A percentile compares a stretch with the other conserved stretches of the same genome.
These are phyloP conservation scores for Lunasporangiospora selenospora DNA, from an alignment of 192 early-diverging fungal genomes.

Conservation along the genomic window DNA sequence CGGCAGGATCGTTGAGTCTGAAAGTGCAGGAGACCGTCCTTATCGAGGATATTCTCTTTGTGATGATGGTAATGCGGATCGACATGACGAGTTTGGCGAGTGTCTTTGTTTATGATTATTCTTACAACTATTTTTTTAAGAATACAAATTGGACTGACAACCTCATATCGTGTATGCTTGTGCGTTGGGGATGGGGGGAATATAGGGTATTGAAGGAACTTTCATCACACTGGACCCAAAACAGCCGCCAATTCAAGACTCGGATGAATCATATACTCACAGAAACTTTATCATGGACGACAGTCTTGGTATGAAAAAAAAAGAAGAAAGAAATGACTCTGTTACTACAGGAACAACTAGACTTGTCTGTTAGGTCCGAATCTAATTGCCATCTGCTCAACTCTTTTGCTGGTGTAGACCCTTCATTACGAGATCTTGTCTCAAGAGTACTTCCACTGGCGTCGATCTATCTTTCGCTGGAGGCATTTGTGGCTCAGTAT, in stretches of 20 bases:
- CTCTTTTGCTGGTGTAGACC: slow-evolving; percentile 49
- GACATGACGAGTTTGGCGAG: background rate
- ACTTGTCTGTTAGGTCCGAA: background rate
- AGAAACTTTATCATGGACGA: slow-evolving; percentile 51
- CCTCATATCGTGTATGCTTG: no score
- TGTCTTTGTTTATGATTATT: background rate
- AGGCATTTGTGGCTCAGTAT: slow-evolving; percentile 79
- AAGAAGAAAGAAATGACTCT: slow-evolving; percentile 1
- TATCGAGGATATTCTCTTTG: slow-evolving; percentile 90
- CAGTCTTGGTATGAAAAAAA: slow-evolving; percentile 52
- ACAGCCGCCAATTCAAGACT: slow-evolving; percentile 11
- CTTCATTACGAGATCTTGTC: slow-evolving; percentile 74
- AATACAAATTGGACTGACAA: no score
- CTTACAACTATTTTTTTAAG: no score
- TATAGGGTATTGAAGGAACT: slow-evolving; percentile 85
- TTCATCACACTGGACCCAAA: slow-evolving; percentile 58
- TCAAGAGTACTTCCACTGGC: slow-evolving; percentile 83
- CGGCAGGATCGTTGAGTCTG: slow-evolving; percentile 47
- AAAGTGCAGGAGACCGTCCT: slow-evolving; percentile 81
- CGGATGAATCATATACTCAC: slow-evolving; percentile 52
- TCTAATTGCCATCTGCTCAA: background rate
- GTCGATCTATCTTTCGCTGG: slow-evolving; percentile 74
- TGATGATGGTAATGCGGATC: slow-evolving; percentile 74
- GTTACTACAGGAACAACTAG: background rate
- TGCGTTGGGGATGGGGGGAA: no score